These are phyloP conservation scores for Lactarius tabidus DNA, from an alignment of 768 basidiomycete species.

Conservation along the genomic window DNA sequence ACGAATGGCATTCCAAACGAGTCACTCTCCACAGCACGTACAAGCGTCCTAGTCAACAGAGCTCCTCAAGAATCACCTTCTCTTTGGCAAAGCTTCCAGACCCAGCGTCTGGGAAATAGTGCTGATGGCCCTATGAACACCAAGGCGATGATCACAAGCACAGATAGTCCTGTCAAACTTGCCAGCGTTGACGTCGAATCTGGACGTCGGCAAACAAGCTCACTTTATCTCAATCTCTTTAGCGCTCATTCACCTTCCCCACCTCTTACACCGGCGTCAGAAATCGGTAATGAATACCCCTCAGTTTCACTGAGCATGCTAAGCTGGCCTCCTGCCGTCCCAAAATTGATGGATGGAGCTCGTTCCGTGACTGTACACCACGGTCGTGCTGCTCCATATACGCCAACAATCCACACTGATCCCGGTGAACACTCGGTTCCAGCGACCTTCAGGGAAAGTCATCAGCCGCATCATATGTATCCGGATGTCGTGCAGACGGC, in stretches of 20 bases:
- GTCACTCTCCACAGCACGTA: not conserved
- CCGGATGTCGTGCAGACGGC: not conserved
- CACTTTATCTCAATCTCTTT: slow-evolving; percentile 4
- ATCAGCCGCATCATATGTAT: not conserved
- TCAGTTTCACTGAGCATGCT: not conserved
- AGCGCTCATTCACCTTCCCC: not conserved
- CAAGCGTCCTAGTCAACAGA: not conserved
- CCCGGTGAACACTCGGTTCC: not conserved
- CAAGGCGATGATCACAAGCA: not conserved
- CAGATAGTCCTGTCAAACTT: not conserved
- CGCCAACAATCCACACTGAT: not conserved
- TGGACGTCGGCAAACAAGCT: not conserved
- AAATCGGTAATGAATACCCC: not conserved
- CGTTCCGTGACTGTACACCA: not conserved
- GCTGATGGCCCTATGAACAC: not conserved
- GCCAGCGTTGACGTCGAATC: not conserved
- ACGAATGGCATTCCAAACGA: not conserved
- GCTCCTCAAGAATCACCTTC: not conserved
- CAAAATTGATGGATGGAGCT: not conserved
- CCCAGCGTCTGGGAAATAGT: not conserved
- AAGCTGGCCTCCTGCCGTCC: not conserved
- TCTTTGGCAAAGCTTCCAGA: not conserved
- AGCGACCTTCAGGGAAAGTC: not conserved
- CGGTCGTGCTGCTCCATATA: not conserved
- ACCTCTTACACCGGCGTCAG: slow-evolving; percentile 1